These are phyloP conservation scores for Salix purpurea DNA, from an alignment of 345 rosid genomes.

Conservation along the genomic window DNA sequence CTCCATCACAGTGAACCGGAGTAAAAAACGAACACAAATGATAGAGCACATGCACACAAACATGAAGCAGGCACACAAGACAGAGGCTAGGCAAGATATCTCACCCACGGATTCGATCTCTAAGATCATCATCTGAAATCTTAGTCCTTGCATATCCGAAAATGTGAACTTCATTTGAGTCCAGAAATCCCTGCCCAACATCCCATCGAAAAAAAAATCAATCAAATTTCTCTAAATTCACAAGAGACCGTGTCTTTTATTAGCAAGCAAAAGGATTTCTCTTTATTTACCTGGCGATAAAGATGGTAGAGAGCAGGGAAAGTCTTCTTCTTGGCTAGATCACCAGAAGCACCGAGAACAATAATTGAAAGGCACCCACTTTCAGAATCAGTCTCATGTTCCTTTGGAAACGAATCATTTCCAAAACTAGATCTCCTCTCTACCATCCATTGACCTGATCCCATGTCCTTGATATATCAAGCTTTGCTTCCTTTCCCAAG, in stretches of 20 bases:
- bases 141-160: slow-evolving; percentile 93
- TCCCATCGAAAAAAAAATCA: not conserved
- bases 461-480: slow-evolving; percentile 31
- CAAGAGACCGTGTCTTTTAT: not conserved
- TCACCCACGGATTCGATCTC: slow-evolving; percentile 72
- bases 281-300: slow-evolving; percentile 61
- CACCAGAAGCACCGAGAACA: slow-evolving; percentile 96
- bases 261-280: not conserved
- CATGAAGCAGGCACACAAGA: not conserved
- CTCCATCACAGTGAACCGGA: not conserved
- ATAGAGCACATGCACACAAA: not conserved
- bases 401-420: slow-evolving; percentile 44
- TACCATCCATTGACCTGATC: slow-evolving; percentile 52
- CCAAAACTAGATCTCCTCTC: slow-evolving; percentile 58
- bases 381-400: slow-evolving; percentile 45
- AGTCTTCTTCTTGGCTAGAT: slow-evolving; percentile 97
- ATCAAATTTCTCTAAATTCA: not conserved
- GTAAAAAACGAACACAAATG: not conserved
- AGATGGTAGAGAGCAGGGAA: slow-evolving; percentile 92
- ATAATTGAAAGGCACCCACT: slow-evolving; percentile 80
- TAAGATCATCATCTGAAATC: slow-evolving; percentile 70
- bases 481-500: not conserved
- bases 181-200: slow-evolving; percentile 70
- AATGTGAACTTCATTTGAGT: slow-evolving; percentile 72
- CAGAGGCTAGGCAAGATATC: slow-evolving; percentile 2